Evolutionary conservation across 495 filamentous ascomycete genomes (phyloP).

Genomic region (Neurospora sp.): DNA sequence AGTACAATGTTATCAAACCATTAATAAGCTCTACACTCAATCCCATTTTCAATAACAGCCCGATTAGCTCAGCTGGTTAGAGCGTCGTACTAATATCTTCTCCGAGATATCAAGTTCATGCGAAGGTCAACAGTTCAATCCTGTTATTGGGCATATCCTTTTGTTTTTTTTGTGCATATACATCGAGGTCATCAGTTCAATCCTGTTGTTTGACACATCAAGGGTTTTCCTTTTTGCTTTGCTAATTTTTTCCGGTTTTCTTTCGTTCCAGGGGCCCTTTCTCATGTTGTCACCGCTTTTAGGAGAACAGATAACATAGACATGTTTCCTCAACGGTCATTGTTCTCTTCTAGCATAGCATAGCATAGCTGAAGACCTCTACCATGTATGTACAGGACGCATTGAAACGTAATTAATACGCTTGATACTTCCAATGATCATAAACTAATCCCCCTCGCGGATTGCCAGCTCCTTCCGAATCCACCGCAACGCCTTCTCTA

Average conservation of each 20-base stretch:
- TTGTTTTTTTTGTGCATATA: neutral
- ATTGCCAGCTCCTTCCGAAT: neutral
- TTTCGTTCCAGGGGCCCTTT: too few species aligned
- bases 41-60: neutral
- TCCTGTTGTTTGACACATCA: neutral
- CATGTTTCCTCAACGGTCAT: too few species aligned
- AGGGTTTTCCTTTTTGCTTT: too few species aligned
- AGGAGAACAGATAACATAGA: too few species aligned
- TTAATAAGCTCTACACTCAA: neutral
- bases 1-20: too few species aligned
- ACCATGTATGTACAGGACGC: neutral
- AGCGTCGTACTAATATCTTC: neutral
- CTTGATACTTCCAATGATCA: neutral
- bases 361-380: too few species aligned
- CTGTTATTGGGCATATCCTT: neutral
- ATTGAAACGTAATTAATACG: neutral
- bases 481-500: neutral
- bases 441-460: neutral
- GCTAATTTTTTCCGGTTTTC: neutral
- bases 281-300: too few species aligned
- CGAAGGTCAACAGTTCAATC: neutral
- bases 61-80: neutral
- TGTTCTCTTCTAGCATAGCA: too few species aligned
- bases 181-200: neutral
- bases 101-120: neutral